These are phyloP conservation scores for Fusarium sp. DNA, from an alignment of 2,329 filamentous ascomycete genomes.

Conservation along the genomic window DNA sequence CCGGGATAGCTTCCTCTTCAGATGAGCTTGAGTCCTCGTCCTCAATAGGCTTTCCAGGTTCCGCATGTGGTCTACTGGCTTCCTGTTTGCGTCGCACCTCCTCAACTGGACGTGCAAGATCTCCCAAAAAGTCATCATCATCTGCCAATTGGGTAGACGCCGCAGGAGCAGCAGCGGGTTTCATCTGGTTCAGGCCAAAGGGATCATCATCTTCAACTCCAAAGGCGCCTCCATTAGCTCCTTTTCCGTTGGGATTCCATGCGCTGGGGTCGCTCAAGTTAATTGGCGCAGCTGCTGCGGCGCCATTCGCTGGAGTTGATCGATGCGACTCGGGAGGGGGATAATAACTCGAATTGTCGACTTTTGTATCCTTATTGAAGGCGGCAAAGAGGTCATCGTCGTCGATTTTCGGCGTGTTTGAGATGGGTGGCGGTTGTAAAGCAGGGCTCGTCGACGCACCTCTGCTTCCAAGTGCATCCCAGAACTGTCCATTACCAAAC, in stretches of 20 bases:
- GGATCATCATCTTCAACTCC: constrained; percentile 84
- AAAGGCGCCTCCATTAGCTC: constrained; percentile 51
- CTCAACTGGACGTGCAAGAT: constrained; percentile 72
- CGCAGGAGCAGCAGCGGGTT: constrained; percentile 51
- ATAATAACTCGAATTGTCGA: constrained; percentile 73
- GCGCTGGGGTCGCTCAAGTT: constrained; percentile 65
- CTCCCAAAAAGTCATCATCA: constrained; percentile 73
- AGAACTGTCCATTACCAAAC: constrained; percentile 81
- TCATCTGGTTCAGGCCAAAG: constrained; percentile 80
- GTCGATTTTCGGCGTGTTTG: constrained; percentile 46
- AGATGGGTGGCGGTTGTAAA: constrained; percentile 31
- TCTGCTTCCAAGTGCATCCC: constrained; percentile 75
- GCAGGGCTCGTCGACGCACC: constrained; percentile 54
- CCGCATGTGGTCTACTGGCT: constrained; percentile 53
- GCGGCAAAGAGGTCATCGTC: constrained; percentile 75
- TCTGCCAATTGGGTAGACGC: constrained; percentile 52
- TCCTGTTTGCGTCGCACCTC: constrained; percentile 65
- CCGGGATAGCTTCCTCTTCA: constrained; percentile 50
- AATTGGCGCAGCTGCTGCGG: constrained; percentile 48
- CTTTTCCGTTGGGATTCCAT: constrained; percentile 55
- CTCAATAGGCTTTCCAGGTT: constrained; percentile 68
- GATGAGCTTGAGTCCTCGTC: constrained; percentile 59
- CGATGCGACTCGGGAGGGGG: constrained; percentile 58
- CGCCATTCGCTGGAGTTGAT: constrained; percentile 56
- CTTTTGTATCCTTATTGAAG: constrained; percentile 73